Evolutionary conservation across 306 rosid genomes (phyloP), one percentile per base, ranked within the genome.

Genomic region (Sindora glabra): DNA sequence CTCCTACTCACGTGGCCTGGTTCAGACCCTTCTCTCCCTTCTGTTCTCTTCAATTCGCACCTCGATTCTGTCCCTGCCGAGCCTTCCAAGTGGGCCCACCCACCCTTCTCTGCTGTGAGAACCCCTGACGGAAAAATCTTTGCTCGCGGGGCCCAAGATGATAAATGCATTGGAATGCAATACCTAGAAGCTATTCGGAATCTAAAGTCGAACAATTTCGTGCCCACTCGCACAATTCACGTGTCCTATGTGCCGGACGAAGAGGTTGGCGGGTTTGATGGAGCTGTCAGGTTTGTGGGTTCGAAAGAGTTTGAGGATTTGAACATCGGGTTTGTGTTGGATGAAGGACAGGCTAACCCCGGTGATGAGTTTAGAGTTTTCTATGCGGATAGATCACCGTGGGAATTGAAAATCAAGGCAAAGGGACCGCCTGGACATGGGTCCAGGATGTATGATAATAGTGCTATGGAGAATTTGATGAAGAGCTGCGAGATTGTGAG

Each of bases 1-100:
- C 92, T 91, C 67, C 86, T 91, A 42, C 68, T 91, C 46, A 66
- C 98, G 6, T 91, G 98, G 98, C 77, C 68, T 4, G 98, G 96
- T 8, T 76, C 90, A 27, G 3, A 72, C 47, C 86, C 90, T 12
- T 71, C 88, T 30, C 83, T 85, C 56, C 88, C 96, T 16, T 91
- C 96, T 25, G 11, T 91, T 51, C 84, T 92, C 65, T 75, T 92
- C 75, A 92, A 92, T 73, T 85, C 98, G 63, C 98, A 92, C 70
- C 78, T 92, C 70, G 98, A 92, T 56, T 88, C 98, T 46, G 90
- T 92, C 71, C 95, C 96, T 40, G 86, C 98, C 70, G 96, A 92
- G 71, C 65, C 88, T 41, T 39, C 77, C 71, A 88, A 92, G 36
- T 92, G 98, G 98, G 42, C 51, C 60, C 95, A 86, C 65, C 88